These are phyloP conservation scores for Neofusicoccum umdonicola DNA, from an alignment of 2,329 filamentous ascomycete genomes.

Conservation along the genomic window DNA sequence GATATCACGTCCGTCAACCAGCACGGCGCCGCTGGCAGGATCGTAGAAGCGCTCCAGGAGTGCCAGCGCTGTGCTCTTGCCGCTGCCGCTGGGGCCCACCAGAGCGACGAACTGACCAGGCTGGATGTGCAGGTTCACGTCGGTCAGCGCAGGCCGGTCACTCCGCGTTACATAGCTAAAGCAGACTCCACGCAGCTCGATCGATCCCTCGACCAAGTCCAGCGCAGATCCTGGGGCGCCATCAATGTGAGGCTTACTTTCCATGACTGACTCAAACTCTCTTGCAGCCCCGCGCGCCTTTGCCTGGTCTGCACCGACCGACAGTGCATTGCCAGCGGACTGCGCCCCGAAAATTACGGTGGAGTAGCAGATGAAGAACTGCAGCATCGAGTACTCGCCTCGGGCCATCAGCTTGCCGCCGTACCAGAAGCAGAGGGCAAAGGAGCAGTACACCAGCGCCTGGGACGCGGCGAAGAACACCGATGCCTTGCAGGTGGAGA, in stretches of 20 bases:
- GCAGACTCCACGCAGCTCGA: slow-evolving; percentile 90
- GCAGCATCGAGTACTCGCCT: slow-evolving; percentile 71
- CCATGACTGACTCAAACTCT: slow-evolving; percentile 79
- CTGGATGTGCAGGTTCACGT: slow-evolving; percentile 70
- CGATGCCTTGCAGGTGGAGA: slow-evolving; percentile 63
- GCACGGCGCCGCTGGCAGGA: slow-evolving; percentile 74
- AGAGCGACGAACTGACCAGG: slow-evolving; percentile 84
- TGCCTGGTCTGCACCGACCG: slow-evolving; percentile 88
- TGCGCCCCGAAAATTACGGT: slow-evolving; percentile 83
- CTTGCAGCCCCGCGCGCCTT: slow-evolving; percentile 83
- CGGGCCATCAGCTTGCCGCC: slow-evolving; percentile 73
- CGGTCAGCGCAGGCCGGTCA: slow-evolving; percentile 87
- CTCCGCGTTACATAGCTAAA: slow-evolving; percentile 91
- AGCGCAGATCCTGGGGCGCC: slow-evolving; percentile 24
- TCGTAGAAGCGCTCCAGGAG: slow-evolving; percentile 95
- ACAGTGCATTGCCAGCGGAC: slow-evolving; percentile 83
- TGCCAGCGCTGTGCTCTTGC: slow-evolving; percentile 90
- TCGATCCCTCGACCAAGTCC: slow-evolving; percentile 61
- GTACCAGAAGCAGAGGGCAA: slow-evolving; percentile 88
- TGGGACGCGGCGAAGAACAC: slow-evolving; percentile 77
- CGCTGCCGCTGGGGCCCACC: slow-evolving; percentile 91
- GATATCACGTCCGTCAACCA: slow-evolving; percentile 80
- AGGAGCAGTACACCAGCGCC: slow-evolving; percentile 73
- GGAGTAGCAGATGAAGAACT: slow-evolving; percentile 86
- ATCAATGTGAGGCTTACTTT: slow-evolving; percentile 78